Evolutionary conservation across 192 early-diverging fungal species (phyloP).

Genomic region (Coemansia reversa): DNA sequence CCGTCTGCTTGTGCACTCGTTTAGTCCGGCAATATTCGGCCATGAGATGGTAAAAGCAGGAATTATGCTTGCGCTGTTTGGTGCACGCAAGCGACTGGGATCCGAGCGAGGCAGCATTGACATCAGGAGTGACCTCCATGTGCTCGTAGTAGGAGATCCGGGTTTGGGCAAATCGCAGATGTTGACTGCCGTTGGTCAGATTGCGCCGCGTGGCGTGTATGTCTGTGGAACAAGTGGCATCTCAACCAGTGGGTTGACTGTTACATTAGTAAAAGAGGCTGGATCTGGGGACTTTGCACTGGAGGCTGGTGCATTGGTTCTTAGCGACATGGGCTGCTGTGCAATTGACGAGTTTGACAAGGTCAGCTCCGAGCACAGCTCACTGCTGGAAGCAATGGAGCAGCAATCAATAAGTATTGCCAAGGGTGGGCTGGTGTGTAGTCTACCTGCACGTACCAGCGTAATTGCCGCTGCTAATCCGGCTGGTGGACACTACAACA

Average conservation of each 20-base stretch:
- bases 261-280: constrained; percentile 68
- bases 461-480: constrained; percentile 91
- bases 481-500: constrained; percentile 84
- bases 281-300: constrained; percentile 75
- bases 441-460: constrained; percentile 76
- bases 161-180: constrained; percentile 87
- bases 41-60: constrained; percentile 86
- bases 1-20: constrained; percentile 72
- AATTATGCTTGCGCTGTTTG: constrained; percentile 75
- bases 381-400: constrained; percentile 84
- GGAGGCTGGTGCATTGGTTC: constrained; percentile 80
- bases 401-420: constrained; percentile 85
- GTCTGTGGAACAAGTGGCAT: constrained; percentile 72
- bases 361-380: constrained; percentile 75
- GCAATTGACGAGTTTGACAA: constrained; percentile 94
- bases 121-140: constrained; percentile 69
- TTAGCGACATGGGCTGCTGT: constrained; percentile 86
- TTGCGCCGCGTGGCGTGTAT: constrained; percentile 79
- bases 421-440: constrained; percentile 84
- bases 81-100: constrained; percentile 52
- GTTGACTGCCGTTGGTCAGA: constrained; percentile 77
- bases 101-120: constrained; percentile 41
- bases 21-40: constrained; percentile 79
- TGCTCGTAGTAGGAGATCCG: constrained; percentile 81
- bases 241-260: constrained; percentile 68